Conservation (phyloP, 2,329 filamentous ascomycete species). For the Cytospora leucostoma region DNA sequence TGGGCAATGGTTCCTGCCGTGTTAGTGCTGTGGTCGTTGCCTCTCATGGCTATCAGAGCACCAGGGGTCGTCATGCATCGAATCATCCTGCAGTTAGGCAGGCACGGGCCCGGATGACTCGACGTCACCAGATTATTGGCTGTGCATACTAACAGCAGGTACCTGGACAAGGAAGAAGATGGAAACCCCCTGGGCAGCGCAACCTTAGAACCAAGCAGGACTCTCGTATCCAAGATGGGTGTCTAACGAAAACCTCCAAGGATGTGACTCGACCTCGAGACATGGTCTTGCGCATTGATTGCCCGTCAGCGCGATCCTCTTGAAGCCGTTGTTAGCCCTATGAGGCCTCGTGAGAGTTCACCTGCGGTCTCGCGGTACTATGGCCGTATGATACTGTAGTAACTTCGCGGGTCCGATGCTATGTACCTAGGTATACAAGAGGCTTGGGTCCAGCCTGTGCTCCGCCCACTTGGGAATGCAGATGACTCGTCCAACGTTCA, state of each 20-base stretch:
- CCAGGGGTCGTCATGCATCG: constrained; percentile 8
- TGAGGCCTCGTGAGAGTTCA: neutral
- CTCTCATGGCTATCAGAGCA: constrained; percentile 6
- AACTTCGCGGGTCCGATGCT: too few species aligned
- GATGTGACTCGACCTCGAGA: neutral
- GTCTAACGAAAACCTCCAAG: neutral
- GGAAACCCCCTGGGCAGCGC: too few species aligned
- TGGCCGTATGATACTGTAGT: too few species aligned
- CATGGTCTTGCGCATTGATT: neutral
- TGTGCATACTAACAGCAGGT: neutral
- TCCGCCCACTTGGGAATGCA: neutral
- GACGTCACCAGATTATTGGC: constrained; percentile 1
- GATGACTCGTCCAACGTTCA: neutral
- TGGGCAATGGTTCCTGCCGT: neutral
- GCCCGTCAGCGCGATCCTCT: neutral
- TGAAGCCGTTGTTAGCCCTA: neutral
- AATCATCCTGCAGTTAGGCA: neutral
- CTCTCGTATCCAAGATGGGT: neutral
- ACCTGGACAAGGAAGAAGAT: neutral
- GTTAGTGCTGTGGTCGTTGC: constrained; percentile 10
- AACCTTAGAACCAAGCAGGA: too few species aligned
- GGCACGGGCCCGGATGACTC: constrained; percentile 16
- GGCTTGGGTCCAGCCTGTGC: too few species aligned
- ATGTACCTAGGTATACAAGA: too few species aligned
- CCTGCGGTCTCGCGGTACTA: too few species aligned